Evolutionary conservation across 495 filamentous ascomycete genomes (phyloP).

Genomic region (Aspergillus cristatus): DNA sequence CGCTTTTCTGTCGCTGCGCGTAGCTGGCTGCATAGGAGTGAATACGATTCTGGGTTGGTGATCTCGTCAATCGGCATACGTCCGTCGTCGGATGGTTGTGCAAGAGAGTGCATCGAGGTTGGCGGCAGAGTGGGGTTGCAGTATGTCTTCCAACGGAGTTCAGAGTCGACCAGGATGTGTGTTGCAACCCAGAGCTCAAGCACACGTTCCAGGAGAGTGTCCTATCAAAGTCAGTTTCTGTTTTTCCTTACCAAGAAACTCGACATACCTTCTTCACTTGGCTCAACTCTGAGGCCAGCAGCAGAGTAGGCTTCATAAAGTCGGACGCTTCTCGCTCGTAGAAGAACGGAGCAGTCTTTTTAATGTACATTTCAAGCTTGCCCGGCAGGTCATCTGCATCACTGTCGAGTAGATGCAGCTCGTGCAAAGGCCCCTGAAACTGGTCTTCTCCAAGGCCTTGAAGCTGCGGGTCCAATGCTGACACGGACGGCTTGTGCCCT

Average conservation of each 20-base stretch:
- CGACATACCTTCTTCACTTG: conserved; percentile 46
- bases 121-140: conserved; percentile 40
- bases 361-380: conserved; percentile 63
- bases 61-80: conserved; percentile 36
- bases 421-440: conserved; percentile 30
- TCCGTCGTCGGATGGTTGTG: conserved; percentile 33
- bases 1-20: conserved; percentile 66
- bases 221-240: conserved; percentile 21
- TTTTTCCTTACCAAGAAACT: background rate
- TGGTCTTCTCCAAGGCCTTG: conserved; percentile 39
- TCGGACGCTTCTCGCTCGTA: conserved; percentile 56
- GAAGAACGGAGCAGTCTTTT: conserved; percentile 50
- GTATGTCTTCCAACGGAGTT: conserved; percentile 56
- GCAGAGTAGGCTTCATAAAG: conserved; percentile 59
- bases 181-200: conserved; percentile 72
- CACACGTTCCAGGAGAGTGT: conserved; percentile 53
- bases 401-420: conserved; percentile 52
- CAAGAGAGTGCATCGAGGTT: conserved; percentile 29
- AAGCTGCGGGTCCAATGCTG: conserved; percentile 45
- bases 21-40: conserved; percentile 58
- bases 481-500: conserved; percentile 34
- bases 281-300: conserved; percentile 46
- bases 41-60: conserved; percentile 37
- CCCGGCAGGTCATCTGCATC: conserved; percentile 58
- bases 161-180: conserved; percentile 60